A percentile compares a stretch with the other conserved stretches of the same genome.
These are phyloP conservation scores for Nidularia pulvinata DNA, from an alignment of 768 basidiomycete species.

Conservation along the genomic window DNA sequence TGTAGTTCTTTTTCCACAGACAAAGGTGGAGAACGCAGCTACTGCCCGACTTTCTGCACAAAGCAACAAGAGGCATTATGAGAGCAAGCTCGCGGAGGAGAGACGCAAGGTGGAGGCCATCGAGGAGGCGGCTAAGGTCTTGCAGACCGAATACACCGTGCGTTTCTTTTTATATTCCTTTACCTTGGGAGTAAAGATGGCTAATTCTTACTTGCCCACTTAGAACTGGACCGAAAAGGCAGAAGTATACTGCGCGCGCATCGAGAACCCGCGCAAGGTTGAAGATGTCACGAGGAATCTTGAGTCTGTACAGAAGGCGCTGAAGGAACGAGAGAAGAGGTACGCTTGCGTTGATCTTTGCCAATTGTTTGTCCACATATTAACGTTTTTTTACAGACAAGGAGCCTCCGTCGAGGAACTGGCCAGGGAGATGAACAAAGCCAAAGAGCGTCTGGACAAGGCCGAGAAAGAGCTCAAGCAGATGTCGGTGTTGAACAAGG, in stretches of 20 bases:
- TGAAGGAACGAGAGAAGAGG: slow-evolving; percentile 69
- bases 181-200: neutral
- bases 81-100: slow-evolving; percentile 52
- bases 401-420: slow-evolving; percentile 81
- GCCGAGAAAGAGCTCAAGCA: slow-evolving; percentile 65
- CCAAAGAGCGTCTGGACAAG: slow-evolving; percentile 55
- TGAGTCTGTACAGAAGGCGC: slow-evolving; percentile 58
- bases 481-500: slow-evolving; percentile 67
- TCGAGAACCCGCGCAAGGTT: slow-evolving; percentile 56
- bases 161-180: slow-evolving; percentile 8
- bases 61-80: slow-evolving; percentile 42
- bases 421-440: slow-evolving; percentile 66
- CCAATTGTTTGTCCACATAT: neutral
- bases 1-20: slow-evolving; percentile 29
- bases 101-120: slow-evolving; percentile 38
- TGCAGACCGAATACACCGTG: slow-evolving; percentile 68
- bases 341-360: slow-evolving; percentile 19
- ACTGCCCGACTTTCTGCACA: slow-evolving; percentile 50
- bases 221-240: slow-evolving; percentile 72
- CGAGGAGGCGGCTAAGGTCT: slow-evolving; percentile 42
- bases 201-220: neutral
- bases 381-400: slow-evolving; percentile 41
- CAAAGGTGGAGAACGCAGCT: slow-evolving; percentile 46
- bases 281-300: slow-evolving; percentile 60
- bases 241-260: slow-evolving; percentile 54